phyloP scores from a whole-genome alignment of 495 filamentous ascomycete species.

The Penicillium parvum region DNA sequence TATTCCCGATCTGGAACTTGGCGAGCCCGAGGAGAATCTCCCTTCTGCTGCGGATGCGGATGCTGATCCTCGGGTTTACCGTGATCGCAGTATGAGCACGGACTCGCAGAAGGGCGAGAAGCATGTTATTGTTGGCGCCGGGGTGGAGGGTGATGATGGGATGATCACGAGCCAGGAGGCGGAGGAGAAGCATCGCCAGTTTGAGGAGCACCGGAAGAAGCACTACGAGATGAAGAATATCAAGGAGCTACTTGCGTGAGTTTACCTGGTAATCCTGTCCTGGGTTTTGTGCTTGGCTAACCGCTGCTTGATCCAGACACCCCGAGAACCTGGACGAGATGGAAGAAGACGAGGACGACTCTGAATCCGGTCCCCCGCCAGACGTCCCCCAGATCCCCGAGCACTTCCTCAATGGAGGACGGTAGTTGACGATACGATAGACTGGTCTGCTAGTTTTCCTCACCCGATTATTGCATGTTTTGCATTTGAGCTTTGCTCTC shows the following conservation, averaged over 20 bases:
- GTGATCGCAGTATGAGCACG: slow-evolving; percentile 44
- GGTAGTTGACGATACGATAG: slow-evolving; percentile 19
- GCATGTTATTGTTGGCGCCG: slow-evolving; percentile 72
- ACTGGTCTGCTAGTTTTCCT: neutral
- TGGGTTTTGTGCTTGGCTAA: slow-evolving; percentile 4
- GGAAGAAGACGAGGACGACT: slow-evolving; percentile 45
- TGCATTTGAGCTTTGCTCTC: neutral
- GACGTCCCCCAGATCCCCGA: slow-evolving; percentile 34
- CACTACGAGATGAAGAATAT: slow-evolving; percentile 99
- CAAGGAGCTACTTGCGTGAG: slow-evolving; percentile 77
- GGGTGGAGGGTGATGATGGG: slow-evolving; percentile 51
- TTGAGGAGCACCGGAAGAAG: slow-evolving; percentile 85
- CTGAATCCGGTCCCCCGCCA: slow-evolving; percentile 27
- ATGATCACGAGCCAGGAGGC: slow-evolving; percentile 70
- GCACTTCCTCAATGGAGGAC: slow-evolving; percentile 20
- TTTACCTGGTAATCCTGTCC: slow-evolving; percentile 2
- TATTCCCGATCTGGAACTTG: slow-evolving; percentile 87
- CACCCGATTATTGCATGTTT: neutral
- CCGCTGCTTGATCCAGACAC: slow-evolving; percentile 30
- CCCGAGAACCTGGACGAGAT: slow-evolving; percentile 48
- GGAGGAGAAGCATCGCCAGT: slow-evolving; percentile 80
- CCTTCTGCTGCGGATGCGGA: slow-evolving; percentile 22
- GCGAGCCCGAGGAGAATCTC: slow-evolving; percentile 77
- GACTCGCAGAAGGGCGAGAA: slow-evolving; percentile 58
- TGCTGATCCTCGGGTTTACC: slow-evolving; percentile 39